A percentile compares a stretch with the other conserved stretches of the same genome.
Evolutionary conservation across 2,329 filamentous ascomycete genomes (phyloP).

Genomic region (Calonectria ilicicola): DNA sequence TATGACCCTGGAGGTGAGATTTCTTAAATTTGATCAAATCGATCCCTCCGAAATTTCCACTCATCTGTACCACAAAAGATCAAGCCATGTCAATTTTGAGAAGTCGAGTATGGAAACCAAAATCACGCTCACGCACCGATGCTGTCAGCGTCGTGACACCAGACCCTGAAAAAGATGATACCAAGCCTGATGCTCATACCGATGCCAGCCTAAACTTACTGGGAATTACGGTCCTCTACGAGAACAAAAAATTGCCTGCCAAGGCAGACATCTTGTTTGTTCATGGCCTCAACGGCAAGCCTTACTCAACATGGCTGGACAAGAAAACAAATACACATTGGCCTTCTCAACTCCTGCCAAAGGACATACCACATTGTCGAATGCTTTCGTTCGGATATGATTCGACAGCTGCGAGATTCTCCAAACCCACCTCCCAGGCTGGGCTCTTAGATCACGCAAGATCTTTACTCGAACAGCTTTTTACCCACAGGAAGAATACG

Average conservation of each 20-base stretch:
- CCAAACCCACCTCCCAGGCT: no score
- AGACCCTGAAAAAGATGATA: neutral
- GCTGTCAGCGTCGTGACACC: neutral
- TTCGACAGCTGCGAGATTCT: no score
- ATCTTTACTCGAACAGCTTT: no score
- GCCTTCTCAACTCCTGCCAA: neutral
- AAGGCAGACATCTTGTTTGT: neutral
- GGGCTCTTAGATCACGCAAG: no score
- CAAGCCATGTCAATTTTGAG: neutral
- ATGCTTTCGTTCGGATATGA: no score
- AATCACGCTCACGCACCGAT: neutral
- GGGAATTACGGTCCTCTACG: neutral
- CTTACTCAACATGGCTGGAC: neutral
- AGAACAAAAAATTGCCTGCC: neutral
- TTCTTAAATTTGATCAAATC: neutral
- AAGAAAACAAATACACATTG: neutral
- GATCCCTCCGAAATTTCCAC: neutral
- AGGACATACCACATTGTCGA: neutral
- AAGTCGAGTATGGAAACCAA: neutral
- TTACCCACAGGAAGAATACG: no score
- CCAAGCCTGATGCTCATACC: neutral
- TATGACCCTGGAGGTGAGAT: neutral
- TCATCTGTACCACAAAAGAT: neutral
- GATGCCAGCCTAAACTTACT: neutral
- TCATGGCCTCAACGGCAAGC: neutral